Evolutionary conservation across 2,329 filamentous ascomycete genomes (phyloP).

Genomic region (Diplodia seriata): DNA sequence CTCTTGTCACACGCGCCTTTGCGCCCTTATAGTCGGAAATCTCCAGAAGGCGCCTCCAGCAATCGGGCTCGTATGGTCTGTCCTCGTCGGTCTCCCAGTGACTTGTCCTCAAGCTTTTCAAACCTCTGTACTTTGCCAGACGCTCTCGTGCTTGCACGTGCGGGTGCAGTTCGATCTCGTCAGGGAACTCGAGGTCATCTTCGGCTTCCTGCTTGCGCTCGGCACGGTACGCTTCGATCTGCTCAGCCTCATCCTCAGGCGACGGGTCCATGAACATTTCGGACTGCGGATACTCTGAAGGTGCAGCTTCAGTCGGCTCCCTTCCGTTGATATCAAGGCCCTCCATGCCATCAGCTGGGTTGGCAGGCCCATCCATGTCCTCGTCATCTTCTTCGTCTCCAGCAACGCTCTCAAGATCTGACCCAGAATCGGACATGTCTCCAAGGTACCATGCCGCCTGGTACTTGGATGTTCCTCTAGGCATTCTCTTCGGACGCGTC

Average conservation of each 20-base stretch:
- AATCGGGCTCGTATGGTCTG: constrained; percentile 81
- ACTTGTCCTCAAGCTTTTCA: constrained; percentile 90
- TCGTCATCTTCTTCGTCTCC: constrained; percentile 64
- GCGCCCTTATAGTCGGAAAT: constrained; percentile 90
- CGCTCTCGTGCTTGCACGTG: constrained; percentile 85
- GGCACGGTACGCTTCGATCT: constrained; percentile 81
- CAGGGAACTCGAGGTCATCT: constrained; percentile 93
- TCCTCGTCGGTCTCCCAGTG: constrained; percentile 91
- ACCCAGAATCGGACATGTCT: constrained; percentile 82
- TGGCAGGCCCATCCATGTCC: constrained; percentile 58
- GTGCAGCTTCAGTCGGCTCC: constrained; percentile 75
- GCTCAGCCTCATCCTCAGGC: constrained; percentile 82
- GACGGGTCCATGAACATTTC: constrained; percentile 85
- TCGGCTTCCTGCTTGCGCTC: constrained; percentile 80
- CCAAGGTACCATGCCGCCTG: constrained; percentile 93
- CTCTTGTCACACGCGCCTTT: constrained; percentile 75
- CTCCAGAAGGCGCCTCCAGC: constrained; percentile 85
- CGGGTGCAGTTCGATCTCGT: constrained; percentile 94
- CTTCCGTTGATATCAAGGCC: constrained; percentile 60
- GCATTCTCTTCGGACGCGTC: constrained; percentile 73
- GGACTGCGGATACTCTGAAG: constrained; percentile 90
- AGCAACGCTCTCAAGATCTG: constrained; percentile 69
- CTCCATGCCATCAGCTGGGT: constrained; percentile 84
- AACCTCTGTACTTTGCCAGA: constrained; percentile 82
- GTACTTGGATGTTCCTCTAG: constrained; percentile 90